These are phyloP conservation scores for Thermothielavioides terrestris DNA, from an alignment of 495 filamentous ascomycete species.

Conservation along the genomic window DNA sequence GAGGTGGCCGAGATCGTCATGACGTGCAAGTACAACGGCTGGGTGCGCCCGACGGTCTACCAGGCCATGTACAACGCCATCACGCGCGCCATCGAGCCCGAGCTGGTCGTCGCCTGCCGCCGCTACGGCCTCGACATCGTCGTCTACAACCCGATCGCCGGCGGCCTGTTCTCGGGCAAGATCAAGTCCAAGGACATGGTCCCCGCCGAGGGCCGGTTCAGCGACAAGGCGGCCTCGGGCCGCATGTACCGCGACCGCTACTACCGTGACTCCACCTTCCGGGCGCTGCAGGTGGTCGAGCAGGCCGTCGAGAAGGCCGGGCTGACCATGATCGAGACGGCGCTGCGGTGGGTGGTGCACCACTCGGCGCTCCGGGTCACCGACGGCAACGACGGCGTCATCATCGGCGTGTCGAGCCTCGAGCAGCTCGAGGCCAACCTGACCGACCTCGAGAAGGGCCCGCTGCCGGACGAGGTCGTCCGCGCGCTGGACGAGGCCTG, in stretches of 20 bases:
- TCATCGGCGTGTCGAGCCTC: constrained; percentile 70
- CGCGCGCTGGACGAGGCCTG: constrained; percentile 72
- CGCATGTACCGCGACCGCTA: constrained; percentile 67
- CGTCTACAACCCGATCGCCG: constrained; percentile 84
- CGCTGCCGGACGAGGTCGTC: constrained; percentile 76
- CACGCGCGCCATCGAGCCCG: constrained; percentile 67
- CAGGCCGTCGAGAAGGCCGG: constrained; percentile 63
- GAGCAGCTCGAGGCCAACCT: constrained; percentile 71
- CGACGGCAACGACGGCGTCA: constrained; percentile 68
- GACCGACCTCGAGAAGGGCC: constrained; percentile 72
- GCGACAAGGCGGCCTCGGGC: constrained; percentile 46
- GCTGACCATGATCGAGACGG: constrained; percentile 73
- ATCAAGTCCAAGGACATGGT: constrained; percentile 61
- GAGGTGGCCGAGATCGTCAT: constrained; percentile 86
- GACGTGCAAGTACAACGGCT: constrained; percentile 69
- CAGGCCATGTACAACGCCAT: constrained; percentile 64
- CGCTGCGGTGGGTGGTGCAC: constrained; percentile 70
- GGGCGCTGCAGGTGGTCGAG: constrained; percentile 66
- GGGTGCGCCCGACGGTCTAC: constrained; percentile 62
- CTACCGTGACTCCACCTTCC: constrained; percentile 71
- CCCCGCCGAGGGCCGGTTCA: constrained; percentile 63
- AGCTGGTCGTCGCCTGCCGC: constrained; percentile 71
- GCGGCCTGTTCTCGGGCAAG: constrained; percentile 78
- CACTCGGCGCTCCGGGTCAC: constrained; percentile 72
- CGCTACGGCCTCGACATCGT: constrained; percentile 82